These are phyloP conservation scores for Elsinoe batatas DNA, from an alignment of 2,329 filamentous ascomycete genomes.

Conservation along the genomic window DNA sequence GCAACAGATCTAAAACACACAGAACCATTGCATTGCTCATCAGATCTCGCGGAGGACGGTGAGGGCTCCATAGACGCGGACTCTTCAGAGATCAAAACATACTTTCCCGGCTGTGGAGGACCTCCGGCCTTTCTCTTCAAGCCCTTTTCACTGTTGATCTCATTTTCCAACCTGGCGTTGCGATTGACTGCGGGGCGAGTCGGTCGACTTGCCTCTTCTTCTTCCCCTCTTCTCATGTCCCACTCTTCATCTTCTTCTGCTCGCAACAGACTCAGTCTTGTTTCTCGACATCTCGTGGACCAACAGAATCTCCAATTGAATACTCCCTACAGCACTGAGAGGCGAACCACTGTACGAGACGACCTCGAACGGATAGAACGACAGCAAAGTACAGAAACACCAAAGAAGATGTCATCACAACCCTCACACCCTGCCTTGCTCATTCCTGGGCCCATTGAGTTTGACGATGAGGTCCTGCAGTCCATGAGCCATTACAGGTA, in stretches of 20 bases:
- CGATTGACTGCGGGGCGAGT: slow-evolving; percentile 12
- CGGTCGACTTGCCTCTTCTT: slow-evolving; percentile 1
- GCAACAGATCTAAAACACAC: slow-evolving; percentile 9
- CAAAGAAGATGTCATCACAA: slow-evolving; percentile 47
- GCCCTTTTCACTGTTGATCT: neutral
- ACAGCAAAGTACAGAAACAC: slow-evolving; percentile 22
- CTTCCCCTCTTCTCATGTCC: slow-evolving; percentile 13
- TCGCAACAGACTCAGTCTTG: slow-evolving; percentile 44
- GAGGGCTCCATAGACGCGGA: neutral
- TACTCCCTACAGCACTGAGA: slow-evolving; percentile 54
- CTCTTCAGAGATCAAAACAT: neutral
- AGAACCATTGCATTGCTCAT: neutral
- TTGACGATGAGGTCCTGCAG: slow-evolving; percentile 90
- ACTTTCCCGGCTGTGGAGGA: neutral
- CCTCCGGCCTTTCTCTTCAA: neutral
- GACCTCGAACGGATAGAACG: slow-evolving; percentile 39
- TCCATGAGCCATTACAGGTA: slow-evolving; percentile 93
- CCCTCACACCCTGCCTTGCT: slow-evolving; percentile 63
- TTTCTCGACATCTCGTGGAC: slow-evolving; percentile 51
- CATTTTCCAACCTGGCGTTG: slow-evolving; percentile 9
- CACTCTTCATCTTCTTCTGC: slow-evolving; percentile 10
- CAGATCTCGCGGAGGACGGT: neutral
- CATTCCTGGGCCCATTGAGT: slow-evolving; percentile 96
- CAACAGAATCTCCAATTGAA: slow-evolving; percentile 49
- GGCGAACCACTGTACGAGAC: slow-evolving; percentile 42